Conservation (phyloP, 2,329 filamentous ascomycete species). For the Aspergillus terreus region DNA sequence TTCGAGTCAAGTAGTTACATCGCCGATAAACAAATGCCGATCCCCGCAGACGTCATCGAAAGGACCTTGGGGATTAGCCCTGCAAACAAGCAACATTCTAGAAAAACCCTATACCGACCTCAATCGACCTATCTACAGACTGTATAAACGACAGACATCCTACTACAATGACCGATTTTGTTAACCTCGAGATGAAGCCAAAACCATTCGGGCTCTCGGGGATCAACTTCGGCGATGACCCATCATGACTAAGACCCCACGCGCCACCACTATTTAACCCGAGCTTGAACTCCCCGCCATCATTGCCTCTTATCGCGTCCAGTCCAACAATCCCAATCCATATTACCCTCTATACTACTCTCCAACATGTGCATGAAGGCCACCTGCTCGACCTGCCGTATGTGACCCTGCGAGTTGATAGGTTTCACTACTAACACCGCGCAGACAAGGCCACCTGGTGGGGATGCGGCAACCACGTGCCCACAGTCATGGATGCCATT, state of each 20-base stretch:
- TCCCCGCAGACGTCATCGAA: background rate
- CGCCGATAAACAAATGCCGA: background rate
- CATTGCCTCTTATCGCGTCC: background rate
- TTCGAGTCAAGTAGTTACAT: background rate
- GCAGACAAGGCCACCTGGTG: slow-evolving; percentile 61
- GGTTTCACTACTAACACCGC: background rate
- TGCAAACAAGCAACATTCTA: background rate
- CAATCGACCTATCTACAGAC: too few species aligned
- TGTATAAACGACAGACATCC: background rate
- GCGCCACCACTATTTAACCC: background rate
- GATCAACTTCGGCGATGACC: background rate
- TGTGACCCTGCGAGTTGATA: slow-evolving; percentile 26
- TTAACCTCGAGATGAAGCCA: background rate
- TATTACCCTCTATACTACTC: background rate
- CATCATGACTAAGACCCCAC: background rate
- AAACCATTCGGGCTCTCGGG: background rate
- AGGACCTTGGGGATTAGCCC: background rate
- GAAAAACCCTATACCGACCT: background rate
- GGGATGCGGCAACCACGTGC: slow-evolving; percentile 62
- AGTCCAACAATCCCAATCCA: background rate
- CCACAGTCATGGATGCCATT: slow-evolving; percentile 59
- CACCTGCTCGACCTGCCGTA: slow-evolving; percentile 61
- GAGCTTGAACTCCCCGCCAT: background rate
- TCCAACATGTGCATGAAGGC: slow-evolving; percentile 62
- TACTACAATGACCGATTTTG: background rate